phyloP scores from a whole-genome alignment of 345 rosid species.

The Lagerstroemia speciosa region DNA sequence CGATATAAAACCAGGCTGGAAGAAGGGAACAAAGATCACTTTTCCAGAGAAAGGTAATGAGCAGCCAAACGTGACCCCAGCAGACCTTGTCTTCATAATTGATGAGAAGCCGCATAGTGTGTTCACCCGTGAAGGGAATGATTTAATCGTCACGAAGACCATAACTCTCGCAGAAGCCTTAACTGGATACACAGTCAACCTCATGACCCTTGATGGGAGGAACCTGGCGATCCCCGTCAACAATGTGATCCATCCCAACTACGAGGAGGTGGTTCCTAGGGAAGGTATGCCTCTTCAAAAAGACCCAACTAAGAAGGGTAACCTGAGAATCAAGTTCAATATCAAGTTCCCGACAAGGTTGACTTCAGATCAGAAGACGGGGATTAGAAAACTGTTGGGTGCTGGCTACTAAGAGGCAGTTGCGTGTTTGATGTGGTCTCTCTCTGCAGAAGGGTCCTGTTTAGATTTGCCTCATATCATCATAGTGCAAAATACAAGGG shows the following conservation, averaged over 20 bases:
- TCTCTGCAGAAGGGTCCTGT: neutral
- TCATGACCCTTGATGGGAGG: constrained; percentile 66
- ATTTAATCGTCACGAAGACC: constrained; percentile 54
- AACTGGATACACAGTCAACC: constrained; percentile 44
- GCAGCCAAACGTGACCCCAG: constrained; percentile 54
- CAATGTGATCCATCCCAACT: constrained; percentile 56
- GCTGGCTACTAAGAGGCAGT: constrained; percentile 5
- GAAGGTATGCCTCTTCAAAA: constrained; percentile 89
- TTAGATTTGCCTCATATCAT: neutral
- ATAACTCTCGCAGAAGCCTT: constrained; percentile 63
- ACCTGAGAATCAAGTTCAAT: constrained; percentile 66
- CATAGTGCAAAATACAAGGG: neutral
- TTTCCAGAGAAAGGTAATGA: constrained; percentile 88
- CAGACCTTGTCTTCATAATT: constrained; percentile 63
- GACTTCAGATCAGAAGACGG: constrained; percentile 61
- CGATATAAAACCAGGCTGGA: constrained; percentile 83
- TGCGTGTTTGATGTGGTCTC: neutral
- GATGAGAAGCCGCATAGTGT: constrained; percentile 79
- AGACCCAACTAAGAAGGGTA: constrained; percentile 63
- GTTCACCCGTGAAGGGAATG: constrained; percentile 77
- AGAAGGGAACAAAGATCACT: constrained; percentile 78
- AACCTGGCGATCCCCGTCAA: constrained; percentile 44
- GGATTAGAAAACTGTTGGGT: constrained; percentile 60
- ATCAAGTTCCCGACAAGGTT: constrained; percentile 65
- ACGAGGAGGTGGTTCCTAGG: constrained; percentile 61